Conservation (phyloP, 2,329 filamentous ascomycete genomes). For the Phialemoniopsis sp. region DNA sequence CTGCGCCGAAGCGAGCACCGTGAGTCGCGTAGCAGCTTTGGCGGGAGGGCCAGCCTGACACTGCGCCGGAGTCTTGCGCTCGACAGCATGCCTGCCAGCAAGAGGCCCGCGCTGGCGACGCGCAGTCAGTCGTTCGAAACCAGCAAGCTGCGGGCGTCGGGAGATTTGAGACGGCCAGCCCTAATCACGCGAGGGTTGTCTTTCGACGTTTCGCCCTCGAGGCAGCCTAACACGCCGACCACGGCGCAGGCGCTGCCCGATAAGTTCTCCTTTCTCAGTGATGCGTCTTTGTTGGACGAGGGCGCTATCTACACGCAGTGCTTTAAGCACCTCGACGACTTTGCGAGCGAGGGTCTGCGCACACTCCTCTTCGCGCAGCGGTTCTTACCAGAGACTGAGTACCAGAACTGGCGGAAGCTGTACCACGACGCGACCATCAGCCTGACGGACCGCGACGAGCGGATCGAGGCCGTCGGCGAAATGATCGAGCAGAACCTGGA, state of each 20-base stretch:
- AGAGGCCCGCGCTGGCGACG: slow-evolving; percentile 19
- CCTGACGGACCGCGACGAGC: slow-evolving; percentile 71
- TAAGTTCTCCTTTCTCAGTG: slow-evolving; percentile 13
- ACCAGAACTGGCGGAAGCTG: slow-evolving; percentile 69
- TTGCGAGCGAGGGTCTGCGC: slow-evolving; percentile 81
- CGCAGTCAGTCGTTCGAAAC: slow-evolving; percentile 43
- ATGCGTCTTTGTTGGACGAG: slow-evolving; percentile 47
- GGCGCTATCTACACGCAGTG: slow-evolving; percentile 72
- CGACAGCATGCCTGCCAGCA: slow-evolving; percentile 14
- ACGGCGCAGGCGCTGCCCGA: slow-evolving; percentile 4
- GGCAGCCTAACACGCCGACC: not conserved
- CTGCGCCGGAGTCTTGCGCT: slow-evolving; percentile 38
- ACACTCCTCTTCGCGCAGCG: slow-evolving; percentile 83
- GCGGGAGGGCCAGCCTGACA: slow-evolving; percentile 47
- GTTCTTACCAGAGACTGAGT: slow-evolving; percentile 71
- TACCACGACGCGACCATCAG: slow-evolving; percentile 82
- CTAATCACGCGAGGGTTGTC: slow-evolving; percentile 40
- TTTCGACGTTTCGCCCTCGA: slow-evolving; percentile 28
- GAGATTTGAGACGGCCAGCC: slow-evolving; percentile 30
- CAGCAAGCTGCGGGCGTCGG: slow-evolving; percentile 29
- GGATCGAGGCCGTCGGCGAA: slow-evolving; percentile 77
- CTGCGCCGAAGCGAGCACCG: slow-evolving; percentile 51
- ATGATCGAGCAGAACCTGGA: slow-evolving; percentile 78
- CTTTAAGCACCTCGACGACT: slow-evolving; percentile 85
- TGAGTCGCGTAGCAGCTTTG: slow-evolving; percentile 51